Evolutionary conservation across 1,139 yeast species (phyloP).

Genomic region (Candida sp.): DNA sequence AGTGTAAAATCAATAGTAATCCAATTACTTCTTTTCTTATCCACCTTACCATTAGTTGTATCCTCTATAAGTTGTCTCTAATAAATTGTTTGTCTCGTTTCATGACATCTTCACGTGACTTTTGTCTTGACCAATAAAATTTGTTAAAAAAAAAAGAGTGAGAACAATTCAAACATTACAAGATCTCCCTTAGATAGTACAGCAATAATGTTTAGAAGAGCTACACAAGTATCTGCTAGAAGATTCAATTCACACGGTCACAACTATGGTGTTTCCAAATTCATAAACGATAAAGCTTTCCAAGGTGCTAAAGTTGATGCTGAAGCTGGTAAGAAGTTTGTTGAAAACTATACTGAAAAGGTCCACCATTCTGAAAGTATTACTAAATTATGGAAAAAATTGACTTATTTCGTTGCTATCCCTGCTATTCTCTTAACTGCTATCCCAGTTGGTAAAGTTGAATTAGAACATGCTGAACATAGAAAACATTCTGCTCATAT

Average conservation of each 20-base stretch:
- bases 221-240: conserved; percentile 37
- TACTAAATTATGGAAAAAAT: conserved; percentile 79
- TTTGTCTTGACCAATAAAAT: conserved; percentile 2
- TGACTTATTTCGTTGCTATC: conserved; percentile 73
- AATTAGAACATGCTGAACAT: conserved; percentile 86
- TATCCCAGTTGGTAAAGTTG: conserved; percentile 76
- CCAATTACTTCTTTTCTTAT: no score
- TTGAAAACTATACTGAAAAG: conserved; percentile 50
- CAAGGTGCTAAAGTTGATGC: conserved; percentile 25
- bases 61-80: no score
- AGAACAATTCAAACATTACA: conserved; percentile 1
- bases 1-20: no score
- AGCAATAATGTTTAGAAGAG: conserved; percentile 31
- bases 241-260: conserved; percentile 43
- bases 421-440: conserved; percentile 80
- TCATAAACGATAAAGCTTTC: conserved; percentile 39
- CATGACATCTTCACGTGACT: neutral
- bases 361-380: conserved; percentile 77
- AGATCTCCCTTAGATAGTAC: no score
- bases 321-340: conserved; percentile 43
- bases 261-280: conserved; percentile 36
- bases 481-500: conserved; percentile 76
- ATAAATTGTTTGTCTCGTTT: no score
- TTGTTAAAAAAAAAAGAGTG: neutral
- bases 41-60: no score